These are phyloP conservation scores for Arabidopsis arenosa DNA, from an alignment of 345 rosid genomes.

Conservation along the genomic window DNA sequence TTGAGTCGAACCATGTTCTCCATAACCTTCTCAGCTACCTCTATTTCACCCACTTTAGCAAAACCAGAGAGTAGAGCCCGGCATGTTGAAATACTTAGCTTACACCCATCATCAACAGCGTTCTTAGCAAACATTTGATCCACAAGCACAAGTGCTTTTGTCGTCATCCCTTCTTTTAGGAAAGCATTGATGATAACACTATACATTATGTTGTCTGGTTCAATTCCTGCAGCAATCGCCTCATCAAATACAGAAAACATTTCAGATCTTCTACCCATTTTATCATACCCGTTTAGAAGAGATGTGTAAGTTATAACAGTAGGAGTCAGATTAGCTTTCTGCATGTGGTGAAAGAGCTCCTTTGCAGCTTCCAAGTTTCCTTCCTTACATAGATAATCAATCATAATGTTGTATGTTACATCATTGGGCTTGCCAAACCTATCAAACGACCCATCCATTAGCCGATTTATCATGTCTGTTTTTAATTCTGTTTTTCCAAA, in stretches of 20 bases:
- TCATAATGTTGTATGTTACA: constrained; percentile 72
- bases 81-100: constrained; percentile 60
- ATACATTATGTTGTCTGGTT: constrained; percentile 69
- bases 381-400: constrained; percentile 66
- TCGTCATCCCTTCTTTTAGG: constrained; percentile 60
- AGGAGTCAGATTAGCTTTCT: constrained; percentile 56
- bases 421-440: constrained; percentile 56
- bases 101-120: constrained; percentile 49
- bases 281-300: constrained; percentile 62
- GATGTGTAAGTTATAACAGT: constrained; percentile 61
- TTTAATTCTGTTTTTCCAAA: constrained; percentile 49
- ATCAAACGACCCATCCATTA: constrained; percentile 55
- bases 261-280: constrained; percentile 51
- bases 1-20: constrained; percentile 57
- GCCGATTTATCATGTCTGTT: constrained; percentile 44
- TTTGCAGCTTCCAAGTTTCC: constrained; percentile 67
- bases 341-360: constrained; percentile 61
- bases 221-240: constrained; percentile 60
- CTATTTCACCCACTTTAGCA: constrained; percentile 51
- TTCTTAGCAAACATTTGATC: constrained; percentile 59
- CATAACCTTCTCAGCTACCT: constrained; percentile 57
- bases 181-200: constrained; percentile 56
- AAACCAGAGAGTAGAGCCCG: constrained; percentile 51
- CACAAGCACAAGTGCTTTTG: constrained; percentile 52
- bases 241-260: constrained; percentile 64